A percentile compares a stretch with the other conserved stretches of the same genome.
Conservation (phyloP, 1,284 basidiomycete genomes). For the Neotropicomus parvogracilis region DNA sequence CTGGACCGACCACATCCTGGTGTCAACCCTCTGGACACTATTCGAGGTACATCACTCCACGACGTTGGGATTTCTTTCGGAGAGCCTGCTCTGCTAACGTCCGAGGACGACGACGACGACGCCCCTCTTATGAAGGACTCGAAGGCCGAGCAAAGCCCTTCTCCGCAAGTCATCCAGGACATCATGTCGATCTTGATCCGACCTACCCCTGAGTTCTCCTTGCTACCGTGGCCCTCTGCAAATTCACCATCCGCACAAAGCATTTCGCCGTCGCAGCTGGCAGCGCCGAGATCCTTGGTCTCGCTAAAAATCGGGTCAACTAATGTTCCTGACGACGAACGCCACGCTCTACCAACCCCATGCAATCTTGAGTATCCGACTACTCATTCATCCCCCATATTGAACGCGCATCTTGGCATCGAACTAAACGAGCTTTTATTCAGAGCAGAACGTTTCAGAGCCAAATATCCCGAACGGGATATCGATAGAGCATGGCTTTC, state of each 20-base stretch:
- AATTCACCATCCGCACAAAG: neutral
- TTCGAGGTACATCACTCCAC: constrained; percentile 21
- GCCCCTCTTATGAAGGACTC: neutral
- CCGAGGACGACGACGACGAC: constrained; percentile 6
- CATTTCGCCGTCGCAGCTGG: constrained; percentile 6
- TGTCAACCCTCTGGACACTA: constrained; percentile 49
- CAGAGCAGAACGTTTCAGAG: constrained; percentile 51
- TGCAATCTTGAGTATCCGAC: neutral
- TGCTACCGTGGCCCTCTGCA: constrained; percentile 7
- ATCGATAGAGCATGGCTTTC: constrained; percentile 62
- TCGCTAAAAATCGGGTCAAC: constrained; percentile 3
- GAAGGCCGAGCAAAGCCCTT: constrained; percentile 19
- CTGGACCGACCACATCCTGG: constrained; percentile 28
- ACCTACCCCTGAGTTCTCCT: constrained; percentile 12
- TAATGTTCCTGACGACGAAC: neutral
- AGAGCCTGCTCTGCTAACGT: neutral
- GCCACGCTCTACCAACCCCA: neutral
- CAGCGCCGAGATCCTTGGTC: neutral
- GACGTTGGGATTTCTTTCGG: constrained; percentile 4
- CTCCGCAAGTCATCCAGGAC: constrained; percentile 31
- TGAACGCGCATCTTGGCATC: constrained; percentile 60
- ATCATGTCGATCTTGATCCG: constrained; percentile 33
- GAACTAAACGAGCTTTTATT: constrained; percentile 47
- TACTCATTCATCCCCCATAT: constrained; percentile 43
- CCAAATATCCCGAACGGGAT: constrained; percentile 48